phyloP scores from a whole-genome alignment of 345 rosid genomes.

The Murraya koenigii region DNA sequence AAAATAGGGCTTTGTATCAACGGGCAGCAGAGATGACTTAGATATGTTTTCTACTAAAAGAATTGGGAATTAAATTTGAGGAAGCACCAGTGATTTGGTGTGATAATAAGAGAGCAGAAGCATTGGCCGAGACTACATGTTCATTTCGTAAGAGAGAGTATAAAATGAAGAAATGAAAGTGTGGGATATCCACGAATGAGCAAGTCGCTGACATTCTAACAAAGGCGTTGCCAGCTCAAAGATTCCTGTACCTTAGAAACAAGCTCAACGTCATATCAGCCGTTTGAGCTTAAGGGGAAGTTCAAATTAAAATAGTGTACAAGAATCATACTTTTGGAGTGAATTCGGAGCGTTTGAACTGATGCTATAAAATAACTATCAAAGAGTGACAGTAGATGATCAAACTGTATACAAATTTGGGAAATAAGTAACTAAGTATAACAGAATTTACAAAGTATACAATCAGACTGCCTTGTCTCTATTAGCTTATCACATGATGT shows the following conservation, averaged over 20 bases:
- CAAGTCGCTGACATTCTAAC: background rate
- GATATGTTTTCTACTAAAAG: background rate
- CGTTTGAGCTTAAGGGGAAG: background rate
- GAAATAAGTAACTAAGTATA: too few species aligned
- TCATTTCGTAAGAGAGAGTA: background rate
- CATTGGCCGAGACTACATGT: background rate
- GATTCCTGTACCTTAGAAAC: background rate
- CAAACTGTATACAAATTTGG: too few species aligned
- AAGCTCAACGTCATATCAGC: background rate
- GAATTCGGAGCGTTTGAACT: too few species aligned
- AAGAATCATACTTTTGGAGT: too few species aligned
- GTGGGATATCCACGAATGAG: background rate
- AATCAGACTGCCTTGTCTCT: too few species aligned
- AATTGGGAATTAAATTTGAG: background rate
- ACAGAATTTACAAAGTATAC: too few species aligned
- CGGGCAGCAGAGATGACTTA: background rate
- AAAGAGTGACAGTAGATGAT: too few species aligned
- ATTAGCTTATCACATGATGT: too few species aligned
- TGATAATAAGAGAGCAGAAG: background rate
- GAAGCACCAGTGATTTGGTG: background rate
- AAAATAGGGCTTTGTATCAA: background rate
- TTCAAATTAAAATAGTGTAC: too few species aligned
- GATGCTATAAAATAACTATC: too few species aligned
- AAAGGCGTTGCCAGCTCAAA: background rate
- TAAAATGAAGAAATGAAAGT: background rate